Evolutionary conservation across 2,329 filamentous ascomycete species (phyloP).

Genomic region (Colletotrichum liriopes): DNA sequence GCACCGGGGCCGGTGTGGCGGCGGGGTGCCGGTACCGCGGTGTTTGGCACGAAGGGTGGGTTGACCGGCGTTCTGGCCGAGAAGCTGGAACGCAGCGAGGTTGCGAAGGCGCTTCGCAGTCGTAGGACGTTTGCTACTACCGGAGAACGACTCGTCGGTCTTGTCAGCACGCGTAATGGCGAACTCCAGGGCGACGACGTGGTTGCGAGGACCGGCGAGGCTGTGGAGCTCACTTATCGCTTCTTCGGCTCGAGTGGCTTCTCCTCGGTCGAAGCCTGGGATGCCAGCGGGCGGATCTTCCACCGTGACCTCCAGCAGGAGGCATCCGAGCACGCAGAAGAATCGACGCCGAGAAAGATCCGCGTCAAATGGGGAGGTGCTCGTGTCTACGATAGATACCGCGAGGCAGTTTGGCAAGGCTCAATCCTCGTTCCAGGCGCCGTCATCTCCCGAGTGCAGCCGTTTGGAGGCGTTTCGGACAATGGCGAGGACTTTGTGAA

Average conservation of each 20-base stretch:
- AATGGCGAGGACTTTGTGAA: slow-evolving; percentile 45
- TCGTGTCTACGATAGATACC: slow-evolving; percentile 52
- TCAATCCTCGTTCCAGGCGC: slow-evolving; percentile 46
- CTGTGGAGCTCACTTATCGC: slow-evolving; percentile 45
- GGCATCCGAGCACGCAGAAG: background rate
- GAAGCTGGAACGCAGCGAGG: slow-evolving; percentile 34
- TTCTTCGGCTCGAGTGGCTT: slow-evolving; percentile 49
- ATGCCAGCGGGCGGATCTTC: slow-evolving; percentile 48
- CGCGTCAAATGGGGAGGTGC: slow-evolving; percentile 53
- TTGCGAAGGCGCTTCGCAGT: slow-evolving; percentile 46
- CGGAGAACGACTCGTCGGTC: slow-evolving; percentile 49
- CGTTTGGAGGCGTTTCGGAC: slow-evolving; percentile 48
- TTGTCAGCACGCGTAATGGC: slow-evolving; percentile 43
- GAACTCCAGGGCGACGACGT: slow-evolving; percentile 49
- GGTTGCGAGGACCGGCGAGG: background rate
- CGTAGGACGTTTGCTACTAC: slow-evolving; percentile 52
- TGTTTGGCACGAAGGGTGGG: slow-evolving; percentile 52
- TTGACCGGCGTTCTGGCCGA: slow-evolving; percentile 48
- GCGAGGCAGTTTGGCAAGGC: slow-evolving; percentile 53
- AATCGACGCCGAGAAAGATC: slow-evolving; percentile 36
- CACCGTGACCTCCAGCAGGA: slow-evolving; percentile 48
- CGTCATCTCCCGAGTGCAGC: slow-evolving; percentile 41
- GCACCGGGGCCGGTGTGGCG: slow-evolving; percentile 54
- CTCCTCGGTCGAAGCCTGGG: slow-evolving; percentile 49
- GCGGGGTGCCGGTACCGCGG: slow-evolving; percentile 53